Evolutionary conservation across 306 rosid genomes (phyloP).

Genomic region (Purshia tridentata): DNA sequence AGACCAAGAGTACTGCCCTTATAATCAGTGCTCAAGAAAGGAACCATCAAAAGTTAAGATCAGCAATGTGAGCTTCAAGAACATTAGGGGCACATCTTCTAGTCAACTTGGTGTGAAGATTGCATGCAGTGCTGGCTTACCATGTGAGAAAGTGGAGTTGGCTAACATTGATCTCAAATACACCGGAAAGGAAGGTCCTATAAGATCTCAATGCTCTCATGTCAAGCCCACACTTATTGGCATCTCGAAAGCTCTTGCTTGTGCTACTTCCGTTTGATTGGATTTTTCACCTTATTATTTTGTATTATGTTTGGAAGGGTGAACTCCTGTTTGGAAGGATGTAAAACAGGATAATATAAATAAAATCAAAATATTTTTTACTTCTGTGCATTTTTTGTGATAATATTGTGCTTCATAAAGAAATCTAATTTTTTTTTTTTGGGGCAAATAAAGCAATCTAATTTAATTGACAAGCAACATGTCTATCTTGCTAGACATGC

Average conservation of each 20-base stretch:
- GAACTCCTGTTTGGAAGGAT: too few species aligned
- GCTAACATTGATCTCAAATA: conserved; percentile 21
- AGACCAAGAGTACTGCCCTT: conserved; percentile 19
- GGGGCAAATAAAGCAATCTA: too few species aligned
- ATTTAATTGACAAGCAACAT: too few species aligned
- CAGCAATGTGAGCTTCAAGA: conserved; percentile 39
- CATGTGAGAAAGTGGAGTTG: conserved; percentile 34
- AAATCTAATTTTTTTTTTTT: too few species aligned
- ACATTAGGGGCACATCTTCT: conserved; percentile 37
- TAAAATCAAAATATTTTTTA: too few species aligned
- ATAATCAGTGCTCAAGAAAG: not conserved
- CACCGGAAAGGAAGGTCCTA: conserved; percentile 2
- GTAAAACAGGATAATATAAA: too few species aligned
- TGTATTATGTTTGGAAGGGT: too few species aligned
- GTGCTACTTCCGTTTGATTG: not conserved
- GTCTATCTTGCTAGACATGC: too few species aligned
- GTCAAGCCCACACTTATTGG: conserved; percentile 26
- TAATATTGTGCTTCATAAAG: too few species aligned
- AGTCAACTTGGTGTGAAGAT: conserved; percentile 29
- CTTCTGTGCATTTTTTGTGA: too few species aligned
- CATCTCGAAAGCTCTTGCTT: not conserved
- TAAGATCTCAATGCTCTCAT: conserved; percentile 31
- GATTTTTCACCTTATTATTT: too few species aligned
- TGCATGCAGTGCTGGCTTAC: conserved; percentile 11
- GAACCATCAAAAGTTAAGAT: conserved; percentile 41